Base-by-base conservation (phyloP, 2,329 filamentous ascomycete species). In the Colletotrichum spinosum region DNA sequence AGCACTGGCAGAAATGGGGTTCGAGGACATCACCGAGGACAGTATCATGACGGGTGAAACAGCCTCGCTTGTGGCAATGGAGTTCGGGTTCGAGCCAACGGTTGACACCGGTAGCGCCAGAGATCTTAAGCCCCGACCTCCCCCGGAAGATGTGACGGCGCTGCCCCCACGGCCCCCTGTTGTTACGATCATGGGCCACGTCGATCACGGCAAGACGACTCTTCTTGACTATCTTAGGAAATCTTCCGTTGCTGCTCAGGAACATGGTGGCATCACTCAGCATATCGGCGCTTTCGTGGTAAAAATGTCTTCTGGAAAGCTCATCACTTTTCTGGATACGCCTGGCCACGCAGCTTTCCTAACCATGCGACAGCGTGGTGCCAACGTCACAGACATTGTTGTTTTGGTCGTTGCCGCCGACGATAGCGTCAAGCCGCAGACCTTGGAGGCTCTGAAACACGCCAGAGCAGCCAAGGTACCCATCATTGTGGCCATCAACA, bases 111-210 rank as follows among this genome's bases (percentile, higher is more conserved):
- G 82, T 15, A 88, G 90, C 51, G 76, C 80, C 1, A 82, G 88
- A 49, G 95, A 99, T 76, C 79, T 99, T 44, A 86, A 85, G 67
- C 85, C 92, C 33, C 87, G 90, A 10, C 90, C 93, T 1, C 80
- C 84, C 34, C 87, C 88, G 8, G 89, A 89, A 72, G 92, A 95
- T 75, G 85, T 82, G 53, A 88, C 91, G 0, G 71, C 77, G 12
- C 78, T 97, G 8, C 93, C 94, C 2, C 78, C 82, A 39, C 88
- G 97, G 13, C 95, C 96, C 8, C 97, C 96, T 0, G 93, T 99
- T 41, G 94, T 99, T 44, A 98, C 97, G 0, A 99, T 99, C 73
- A 99, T 99, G 97, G 96, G 96, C 2, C 96, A 99, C 70, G 96
- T 99, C 71, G 97, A 99, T 75, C 96, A 99, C 76, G 96, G 96